These are phyloP conservation scores for Ogataea populi-albae DNA, from an alignment of 805 yeast genomes.

Conservation along the genomic window DNA sequence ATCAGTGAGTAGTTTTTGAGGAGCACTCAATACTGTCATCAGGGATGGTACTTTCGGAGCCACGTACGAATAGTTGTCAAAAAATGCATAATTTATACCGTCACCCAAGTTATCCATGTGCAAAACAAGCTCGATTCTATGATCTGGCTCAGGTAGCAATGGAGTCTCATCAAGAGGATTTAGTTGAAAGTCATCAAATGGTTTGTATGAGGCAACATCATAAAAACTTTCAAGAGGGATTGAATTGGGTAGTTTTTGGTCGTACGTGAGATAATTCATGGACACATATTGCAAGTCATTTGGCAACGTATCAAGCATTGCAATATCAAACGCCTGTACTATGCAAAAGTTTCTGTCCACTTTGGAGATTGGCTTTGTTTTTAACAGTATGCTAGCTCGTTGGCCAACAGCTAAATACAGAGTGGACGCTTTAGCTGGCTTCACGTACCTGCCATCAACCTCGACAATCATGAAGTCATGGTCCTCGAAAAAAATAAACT, in stretches of 20 bases:
- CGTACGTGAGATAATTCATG: conserved; percentile 56
- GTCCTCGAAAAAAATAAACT: conserved; percentile 63
- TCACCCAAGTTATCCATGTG: conserved; percentile 68
- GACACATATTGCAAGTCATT: conserved; percentile 50
- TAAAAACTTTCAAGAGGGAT: conserved; percentile 14
- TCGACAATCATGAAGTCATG: conserved; percentile 72
- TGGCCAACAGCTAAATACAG: conserved; percentile 77
- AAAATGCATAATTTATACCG: conserved; percentile 75
- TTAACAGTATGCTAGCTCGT: conserved; percentile 67
- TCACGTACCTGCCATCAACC: conserved; percentile 68
- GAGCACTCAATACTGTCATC: conserved; percentile 59
- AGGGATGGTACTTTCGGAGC: conserved; percentile 72
- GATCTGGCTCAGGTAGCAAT: conserved; percentile 58
- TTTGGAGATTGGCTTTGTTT: conserved; percentile 41
- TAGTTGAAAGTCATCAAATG: conserved; percentile 47
- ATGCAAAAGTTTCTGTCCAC: conserved; percentile 52
- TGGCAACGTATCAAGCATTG: conserved; percentile 72
- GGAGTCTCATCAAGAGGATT: conserved; percentile 38
- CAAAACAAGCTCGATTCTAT: conserved; percentile 55
- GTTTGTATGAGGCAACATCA: conserved; percentile 27
- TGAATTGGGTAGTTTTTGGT: conserved; percentile 29
- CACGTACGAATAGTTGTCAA: conserved; percentile 62
- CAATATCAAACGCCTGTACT: conserved; percentile 58
- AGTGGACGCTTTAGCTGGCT: conserved; percentile 53
- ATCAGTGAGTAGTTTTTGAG: conserved; percentile 48